These are phyloP conservation scores for Solanum corneliomulleri DNA, from an alignment of 257 asterid species.

Conservation along the genomic window DNA sequence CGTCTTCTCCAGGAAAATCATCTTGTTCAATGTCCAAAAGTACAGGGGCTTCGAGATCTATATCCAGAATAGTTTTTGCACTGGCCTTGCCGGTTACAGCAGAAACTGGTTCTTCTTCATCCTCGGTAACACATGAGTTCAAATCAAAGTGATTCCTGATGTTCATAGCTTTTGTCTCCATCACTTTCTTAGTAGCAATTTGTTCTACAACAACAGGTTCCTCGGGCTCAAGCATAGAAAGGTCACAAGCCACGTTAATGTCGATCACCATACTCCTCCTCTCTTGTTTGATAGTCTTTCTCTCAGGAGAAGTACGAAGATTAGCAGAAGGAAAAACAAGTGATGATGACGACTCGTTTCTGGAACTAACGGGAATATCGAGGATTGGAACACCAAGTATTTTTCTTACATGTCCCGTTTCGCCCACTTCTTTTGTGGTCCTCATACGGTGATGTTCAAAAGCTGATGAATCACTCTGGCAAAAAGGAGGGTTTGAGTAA, in stretches of 20 bases:
- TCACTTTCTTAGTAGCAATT: conserved; percentile 16
- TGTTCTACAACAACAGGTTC: conserved; percentile 29
- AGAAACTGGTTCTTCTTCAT: conserved; percentile 45
- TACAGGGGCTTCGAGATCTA: conserved; percentile 67
- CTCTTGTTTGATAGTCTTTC: conserved; percentile 12
- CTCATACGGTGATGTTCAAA: conserved; percentile 14
- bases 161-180: conserved; percentile 6
- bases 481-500: conserved; percentile 12
- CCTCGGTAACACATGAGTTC: conserved; percentile 60
- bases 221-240: conserved; percentile 20
- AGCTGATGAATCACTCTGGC: background rate
- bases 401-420: conserved; percentile 29
- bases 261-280: conserved; percentile 42
- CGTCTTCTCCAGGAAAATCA: conserved; percentile 6
- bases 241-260: conserved; percentile 62
- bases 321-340: conserved; percentile 22
- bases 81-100: conserved; percentile 19
- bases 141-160: conserved; percentile 49
- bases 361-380: conserved; percentile 15
- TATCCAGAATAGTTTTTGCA: conserved; percentile 28
- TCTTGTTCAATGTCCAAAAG: conserved; percentile 38
- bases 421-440: conserved; percentile 15
- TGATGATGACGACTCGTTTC: conserved; percentile 22
- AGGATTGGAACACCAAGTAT: conserved; percentile 71
- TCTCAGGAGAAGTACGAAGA: conserved; percentile 9